Evolutionary conservation across 148 eudicot species (phyloP).

Genomic region (Beta vulgaris): DNA sequence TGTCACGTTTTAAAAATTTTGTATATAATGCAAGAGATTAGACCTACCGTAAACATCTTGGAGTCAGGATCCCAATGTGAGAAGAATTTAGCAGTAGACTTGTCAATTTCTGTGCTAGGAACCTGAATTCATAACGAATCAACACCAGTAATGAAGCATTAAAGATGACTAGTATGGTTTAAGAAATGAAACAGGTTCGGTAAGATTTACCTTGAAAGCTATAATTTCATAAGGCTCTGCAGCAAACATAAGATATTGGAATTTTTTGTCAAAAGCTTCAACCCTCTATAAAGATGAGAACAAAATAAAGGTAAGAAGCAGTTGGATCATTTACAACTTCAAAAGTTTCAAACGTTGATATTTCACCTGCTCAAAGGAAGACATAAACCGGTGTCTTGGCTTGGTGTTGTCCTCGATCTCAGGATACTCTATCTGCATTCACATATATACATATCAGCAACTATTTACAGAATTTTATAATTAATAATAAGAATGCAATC

Average conservation of each 20-base stretch:
- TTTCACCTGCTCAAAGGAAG: constrained; percentile 91
- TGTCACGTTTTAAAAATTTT: neutral
- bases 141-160: constrained; percentile 1
- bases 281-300: constrained; percentile 45
- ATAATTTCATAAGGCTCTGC: constrained; percentile 95
- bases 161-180: neutral
- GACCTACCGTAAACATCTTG: constrained; percentile 84
- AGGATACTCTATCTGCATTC: constrained; percentile 85
- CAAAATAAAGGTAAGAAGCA: neutral
- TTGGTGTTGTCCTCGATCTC: constrained; percentile 86
- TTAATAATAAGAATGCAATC: neutral
- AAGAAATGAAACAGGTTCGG: neutral
- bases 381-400: constrained; percentile 97
- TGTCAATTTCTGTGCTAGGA: constrained; percentile 95
- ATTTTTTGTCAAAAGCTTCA: constrained; percentile 75
- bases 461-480: neutral
- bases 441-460: constrained; percentile 11
- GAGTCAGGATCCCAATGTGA: constrained; percentile 99
- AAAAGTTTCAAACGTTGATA: neutral
- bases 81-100: constrained; percentile 92
- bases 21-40: neutral
- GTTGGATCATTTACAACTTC: neutral
- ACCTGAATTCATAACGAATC: constrained; percentile 45
- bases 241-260: constrained; percentile 88
- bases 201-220: constrained; percentile 66